Conservation (phyloP, 129 eudicot genomes). For the Kitagawia praeruptora region DNA sequence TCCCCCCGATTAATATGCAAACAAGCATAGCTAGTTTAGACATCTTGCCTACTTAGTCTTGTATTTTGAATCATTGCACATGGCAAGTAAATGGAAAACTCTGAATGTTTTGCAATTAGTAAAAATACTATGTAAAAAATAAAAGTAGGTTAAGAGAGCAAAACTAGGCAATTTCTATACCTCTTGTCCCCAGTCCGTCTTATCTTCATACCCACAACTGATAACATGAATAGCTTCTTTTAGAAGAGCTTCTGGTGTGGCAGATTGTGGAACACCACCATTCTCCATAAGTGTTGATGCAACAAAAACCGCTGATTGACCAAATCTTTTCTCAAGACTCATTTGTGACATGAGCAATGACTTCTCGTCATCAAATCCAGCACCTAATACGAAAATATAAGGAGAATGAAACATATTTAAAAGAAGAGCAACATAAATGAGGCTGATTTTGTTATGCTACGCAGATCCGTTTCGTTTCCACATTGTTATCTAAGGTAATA, state of each 20-base stretch:
- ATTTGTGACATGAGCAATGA: slow-evolving; percentile 92
- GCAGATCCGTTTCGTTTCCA: not conserved
- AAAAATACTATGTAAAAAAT: not conserved
- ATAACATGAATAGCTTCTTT: slow-evolving; percentile 99
- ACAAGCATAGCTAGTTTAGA: not conserved
- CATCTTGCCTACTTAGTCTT: not conserved
- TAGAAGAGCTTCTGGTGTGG: slow-evolving; percentile 83
- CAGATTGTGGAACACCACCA: slow-evolving; percentile 95
- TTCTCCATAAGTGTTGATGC: slow-evolving; percentile 99
- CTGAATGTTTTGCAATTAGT: not conserved
- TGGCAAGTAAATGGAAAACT: not conserved
- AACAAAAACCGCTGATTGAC: slow-evolving; percentile 93
- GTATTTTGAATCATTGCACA: not conserved
- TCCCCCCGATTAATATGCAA: not conserved
- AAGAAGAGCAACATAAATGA: not conserved
- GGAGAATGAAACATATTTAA: not conserved
- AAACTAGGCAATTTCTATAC: slow-evolving; percentile 20
- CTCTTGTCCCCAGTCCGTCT: slow-evolving; percentile 95
- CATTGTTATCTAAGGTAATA: not conserved
- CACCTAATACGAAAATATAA: slow-evolving; percentile 34
- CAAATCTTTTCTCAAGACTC: slow-evolving; percentile 97
- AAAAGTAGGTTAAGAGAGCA: not conserved
- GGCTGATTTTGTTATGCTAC: not conserved
- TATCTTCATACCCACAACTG: slow-evolving; percentile 98
- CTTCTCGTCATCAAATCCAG: slow-evolving; percentile 97